Evolutionary conservation across 1,139 yeast species (phyloP).

Genomic region (Meyerozyma guilliermondii): DNA sequence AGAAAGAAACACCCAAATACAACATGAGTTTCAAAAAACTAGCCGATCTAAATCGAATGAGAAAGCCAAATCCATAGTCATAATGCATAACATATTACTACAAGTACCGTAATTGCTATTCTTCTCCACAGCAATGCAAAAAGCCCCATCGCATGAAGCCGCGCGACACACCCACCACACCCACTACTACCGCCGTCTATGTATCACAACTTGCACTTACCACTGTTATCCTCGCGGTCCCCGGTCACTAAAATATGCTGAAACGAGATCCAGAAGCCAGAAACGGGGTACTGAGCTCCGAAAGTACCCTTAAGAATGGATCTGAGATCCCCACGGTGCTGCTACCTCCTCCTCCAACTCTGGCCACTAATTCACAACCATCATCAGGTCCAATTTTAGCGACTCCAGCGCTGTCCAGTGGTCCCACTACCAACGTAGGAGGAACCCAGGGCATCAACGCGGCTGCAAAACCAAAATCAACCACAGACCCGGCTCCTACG

Average conservation of each 20-base stretch:
- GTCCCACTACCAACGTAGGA: not conserved
- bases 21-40: slow-evolving; percentile 15
- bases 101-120: not conserved
- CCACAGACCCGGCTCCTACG: slow-evolving; percentile 2
- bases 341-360: not conserved
- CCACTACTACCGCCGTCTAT: not conserved
- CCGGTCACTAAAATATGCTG: not conserved
- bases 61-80: slow-evolving; percentile 11
- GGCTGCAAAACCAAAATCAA: not conserved
- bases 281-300: not conserved
- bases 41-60: slow-evolving; percentile 18
- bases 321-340: not conserved
- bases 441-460: not conserved
- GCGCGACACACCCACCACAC: not conserved
- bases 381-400: not conserved
- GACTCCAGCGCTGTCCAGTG: not conserved
- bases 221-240: not conserved
- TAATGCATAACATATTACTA: not conserved
- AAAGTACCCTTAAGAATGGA: not conserved
- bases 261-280: not conserved
- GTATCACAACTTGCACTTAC: not conserved
- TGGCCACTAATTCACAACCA: not conserved
- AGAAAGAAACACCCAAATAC: slow-evolving; percentile 8
- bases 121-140: not conserved
- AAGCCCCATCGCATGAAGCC: not conserved